Evolutionary conservation across 352 stramenopile species (phyloP).

Genomic region (Phytopythium cucurbitacearum): DNA sequence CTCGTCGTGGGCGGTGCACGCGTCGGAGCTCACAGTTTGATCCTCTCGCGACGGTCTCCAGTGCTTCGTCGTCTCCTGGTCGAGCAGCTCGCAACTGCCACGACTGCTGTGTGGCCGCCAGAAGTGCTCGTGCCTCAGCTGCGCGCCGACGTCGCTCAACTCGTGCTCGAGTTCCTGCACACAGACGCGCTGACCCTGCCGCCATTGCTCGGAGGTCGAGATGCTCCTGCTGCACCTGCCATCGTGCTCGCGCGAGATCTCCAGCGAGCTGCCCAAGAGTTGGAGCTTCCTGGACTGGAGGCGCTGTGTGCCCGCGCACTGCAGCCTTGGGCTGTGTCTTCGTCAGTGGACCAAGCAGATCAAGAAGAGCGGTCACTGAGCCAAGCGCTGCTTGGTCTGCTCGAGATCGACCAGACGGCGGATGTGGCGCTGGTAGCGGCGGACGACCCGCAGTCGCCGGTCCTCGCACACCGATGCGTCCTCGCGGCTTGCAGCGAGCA

Average conservation of each 20-base stretch:
- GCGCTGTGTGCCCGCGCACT: conserved; percentile 31
- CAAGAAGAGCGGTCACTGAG: conserved; percentile 20
- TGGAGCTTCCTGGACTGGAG: conserved; percentile 33
- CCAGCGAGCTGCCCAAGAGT: conserved; percentile 36
- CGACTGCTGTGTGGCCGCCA: neutral
- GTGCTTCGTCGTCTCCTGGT: conserved; percentile 54
- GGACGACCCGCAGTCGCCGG: conserved; percentile 8
- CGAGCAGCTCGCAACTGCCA: conserved; percentile 18
- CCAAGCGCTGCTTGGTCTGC: conserved; percentile 33
- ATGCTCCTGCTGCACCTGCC: neutral
- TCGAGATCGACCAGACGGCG: conserved; percentile 2
- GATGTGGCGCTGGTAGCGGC: conserved; percentile 56
- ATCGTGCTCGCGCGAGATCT: conserved; percentile 63
- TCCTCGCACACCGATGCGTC: conserved; percentile 59
- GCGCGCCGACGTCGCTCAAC: conserved; percentile 41
- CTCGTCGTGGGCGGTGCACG: conserved; percentile 41
- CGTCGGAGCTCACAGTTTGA: conserved; percentile 44
- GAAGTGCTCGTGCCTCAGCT: conserved; percentile 51
- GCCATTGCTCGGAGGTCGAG: conserved; percentile 1
- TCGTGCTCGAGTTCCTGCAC: conserved; percentile 72
- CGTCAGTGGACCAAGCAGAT: conserved; percentile 3
- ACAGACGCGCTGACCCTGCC: conserved; percentile 55
- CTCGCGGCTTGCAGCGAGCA: conserved; percentile 62
- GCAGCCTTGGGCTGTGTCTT: conserved; percentile 13
- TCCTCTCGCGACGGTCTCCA: conserved; percentile 51